These are phyloP conservation scores for Auricularia sp. DNA, from an alignment of 768 basidiomycete species.

Conservation along the genomic window DNA sequence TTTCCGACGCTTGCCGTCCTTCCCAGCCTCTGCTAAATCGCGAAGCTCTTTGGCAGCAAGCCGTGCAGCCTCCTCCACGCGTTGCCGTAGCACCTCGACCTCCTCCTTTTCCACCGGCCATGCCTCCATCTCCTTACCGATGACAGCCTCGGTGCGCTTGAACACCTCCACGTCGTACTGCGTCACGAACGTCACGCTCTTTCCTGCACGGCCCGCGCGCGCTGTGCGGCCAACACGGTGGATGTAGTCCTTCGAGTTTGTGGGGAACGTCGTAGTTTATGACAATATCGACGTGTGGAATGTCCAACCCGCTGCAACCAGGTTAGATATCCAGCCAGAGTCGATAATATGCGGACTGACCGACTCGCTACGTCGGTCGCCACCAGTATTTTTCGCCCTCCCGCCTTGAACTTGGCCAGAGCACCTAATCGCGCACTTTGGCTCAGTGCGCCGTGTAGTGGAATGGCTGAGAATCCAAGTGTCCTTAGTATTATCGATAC, in stretches of 20 bases:
- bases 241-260: constrained; percentile 98
- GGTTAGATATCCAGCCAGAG: neutral
- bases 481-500: constrained; percentile 82
- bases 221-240: constrained; percentile 97
- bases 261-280: constrained; percentile 98
- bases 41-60: constrained; percentile 73
- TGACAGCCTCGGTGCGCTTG: constrained; percentile 87
- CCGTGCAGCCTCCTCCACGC: constrained; percentile 74
- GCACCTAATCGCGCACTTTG: constrained; percentile 92
- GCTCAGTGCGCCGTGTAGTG: constrained; percentile 87
- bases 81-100: constrained; percentile 73
- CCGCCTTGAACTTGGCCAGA: constrained; percentile 89
- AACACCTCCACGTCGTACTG: constrained; percentile 97
- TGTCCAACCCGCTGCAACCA: constrained; percentile 71
- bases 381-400: constrained; percentile 81
- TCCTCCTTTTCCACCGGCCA: constrained; percentile 86
- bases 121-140: constrained; percentile 83
- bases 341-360: constrained; percentile 29
- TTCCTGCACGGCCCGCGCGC: constrained; percentile 93
- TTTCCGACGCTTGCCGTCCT: constrained; percentile 37
- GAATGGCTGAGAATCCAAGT: constrained; percentile 89
- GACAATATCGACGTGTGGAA: constrained; percentile 90
- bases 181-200: constrained; percentile 93
- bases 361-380: constrained; percentile 96
- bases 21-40: constrained; percentile 50